Conservation (phyloP, 192 early-diverging fungal species). For the Gigaspora rosea region DNA sequence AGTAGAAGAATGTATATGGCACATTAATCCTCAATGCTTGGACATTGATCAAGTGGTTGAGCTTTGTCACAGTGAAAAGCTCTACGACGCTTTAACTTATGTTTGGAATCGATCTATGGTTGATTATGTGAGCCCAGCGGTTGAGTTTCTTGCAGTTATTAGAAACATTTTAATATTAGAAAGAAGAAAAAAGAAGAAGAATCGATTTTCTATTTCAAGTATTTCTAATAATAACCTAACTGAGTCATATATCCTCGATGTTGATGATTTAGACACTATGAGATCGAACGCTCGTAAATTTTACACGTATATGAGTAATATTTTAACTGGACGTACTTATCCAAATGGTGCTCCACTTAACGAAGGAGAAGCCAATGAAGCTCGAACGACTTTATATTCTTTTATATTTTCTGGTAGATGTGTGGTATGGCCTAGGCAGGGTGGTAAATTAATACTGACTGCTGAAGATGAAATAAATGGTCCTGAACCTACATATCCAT, state of each 20-base stretch:
- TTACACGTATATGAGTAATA: constrained; percentile 54
- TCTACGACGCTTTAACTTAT: constrained; percentile 61
- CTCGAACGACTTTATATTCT: constrained; percentile 56
- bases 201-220: constrained; percentile 9
- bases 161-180: constrained; percentile 43
- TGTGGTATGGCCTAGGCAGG: constrained; percentile 59
- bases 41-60: constrained; percentile 62
- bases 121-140: constrained; percentile 62
- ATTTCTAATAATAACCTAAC: background rate
- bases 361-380: constrained; percentile 47
- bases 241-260: background rate
- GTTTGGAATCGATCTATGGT: constrained; percentile 62
- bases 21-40: constrained; percentile 54
- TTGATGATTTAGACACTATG: constrained; percentile 32
- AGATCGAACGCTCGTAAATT: constrained; percentile 51
- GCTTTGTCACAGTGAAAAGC: constrained; percentile 53
- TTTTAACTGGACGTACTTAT: constrained; percentile 52
- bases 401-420: constrained; percentile 65
- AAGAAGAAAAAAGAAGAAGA: constrained; percentile 29
- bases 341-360: constrained; percentile 47
- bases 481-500: constrained; percentile 63
- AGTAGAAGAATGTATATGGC: constrained; percentile 59
- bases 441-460: constrained; percentile 57
- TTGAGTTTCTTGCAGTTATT: constrained; percentile 57
- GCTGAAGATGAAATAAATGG: constrained; percentile 52